Evolutionary conservation across 2,329 filamentous ascomycete species (phyloP).

Genomic region (Thielaviopsis ethacetica): DNA sequence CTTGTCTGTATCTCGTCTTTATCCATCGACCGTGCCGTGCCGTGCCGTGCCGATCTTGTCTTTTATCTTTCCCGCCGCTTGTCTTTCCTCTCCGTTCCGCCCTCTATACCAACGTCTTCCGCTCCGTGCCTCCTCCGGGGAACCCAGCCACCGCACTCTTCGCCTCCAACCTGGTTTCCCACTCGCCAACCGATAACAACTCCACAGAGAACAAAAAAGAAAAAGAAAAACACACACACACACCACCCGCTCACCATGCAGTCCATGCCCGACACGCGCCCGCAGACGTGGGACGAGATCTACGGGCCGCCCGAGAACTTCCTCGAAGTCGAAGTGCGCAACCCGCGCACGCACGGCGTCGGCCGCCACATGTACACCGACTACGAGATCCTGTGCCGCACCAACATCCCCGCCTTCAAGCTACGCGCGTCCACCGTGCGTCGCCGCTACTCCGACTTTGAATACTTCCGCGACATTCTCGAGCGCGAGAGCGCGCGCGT

Average conservation of each 20-base stretch:
- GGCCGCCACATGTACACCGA: slow-evolving; percentile 96
- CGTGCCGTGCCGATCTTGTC: too few species aligned
- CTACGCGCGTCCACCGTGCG: slow-evolving; percentile 76
- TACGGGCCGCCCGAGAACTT: slow-evolving; percentile 98
- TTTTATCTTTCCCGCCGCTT: too few species aligned
- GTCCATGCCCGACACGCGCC: slow-evolving; percentile 55
- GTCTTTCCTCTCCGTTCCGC: too few species aligned
- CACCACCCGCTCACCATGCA: slow-evolving; percentile 38
- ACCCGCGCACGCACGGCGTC: slow-evolving; percentile 86
- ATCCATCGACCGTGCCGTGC: too few species aligned
- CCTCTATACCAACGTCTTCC: too few species aligned
- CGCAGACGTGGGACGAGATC: slow-evolving; percentile 97
- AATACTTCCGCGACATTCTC: slow-evolving; percentile 95
- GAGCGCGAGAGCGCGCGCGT: slow-evolving; percentile 90
- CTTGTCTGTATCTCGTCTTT: too few species aligned
- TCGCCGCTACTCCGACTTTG: slow-evolving; percentile 92
- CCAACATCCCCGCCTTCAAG: slow-evolving; percentile 98
- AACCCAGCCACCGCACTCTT: too few species aligned
- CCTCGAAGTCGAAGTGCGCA: slow-evolving; percentile 92
- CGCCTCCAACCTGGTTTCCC: too few species aligned
- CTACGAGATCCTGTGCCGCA: slow-evolving; percentile 94
- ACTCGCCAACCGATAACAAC: neutral
- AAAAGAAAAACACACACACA: neutral
- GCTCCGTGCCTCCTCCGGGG: too few species aligned
- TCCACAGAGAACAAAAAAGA: neutral